A percentile compares a stretch with the other conserved stretches of the same genome.
Evolutionary conservation across 108 stramenopile species (phyloP).

Genomic region (Pinguiococcus pyrenoidosus): DNA sequence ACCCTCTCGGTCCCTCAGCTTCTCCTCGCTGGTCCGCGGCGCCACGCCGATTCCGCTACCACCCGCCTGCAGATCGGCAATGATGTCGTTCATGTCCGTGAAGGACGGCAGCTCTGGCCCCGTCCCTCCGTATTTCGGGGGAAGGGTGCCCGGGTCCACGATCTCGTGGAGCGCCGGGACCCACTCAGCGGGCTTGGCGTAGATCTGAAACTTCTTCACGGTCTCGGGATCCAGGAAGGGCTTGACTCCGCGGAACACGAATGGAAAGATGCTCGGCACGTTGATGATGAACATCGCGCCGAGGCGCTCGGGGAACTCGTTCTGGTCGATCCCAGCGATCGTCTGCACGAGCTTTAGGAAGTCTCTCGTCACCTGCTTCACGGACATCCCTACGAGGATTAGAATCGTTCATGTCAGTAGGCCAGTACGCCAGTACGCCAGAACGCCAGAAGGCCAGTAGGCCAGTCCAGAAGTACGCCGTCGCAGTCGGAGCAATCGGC

Average conservation of each 20-base stretch:
- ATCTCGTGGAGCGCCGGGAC: constrained; percentile 2
- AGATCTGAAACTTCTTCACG: constrained; percentile 12
- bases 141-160: constrained; percentile 2
- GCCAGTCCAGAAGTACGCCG: too few relatives aligned
- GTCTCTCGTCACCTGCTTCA: constrained; percentile 24
- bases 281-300: constrained; percentile 37
- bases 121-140: constrained; percentile 17
- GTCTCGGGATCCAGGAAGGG: constrained; percentile 26
- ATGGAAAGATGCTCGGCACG: constrained; percentile 26
- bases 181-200: constrained; percentile 5
- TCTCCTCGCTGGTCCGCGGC: background rate
- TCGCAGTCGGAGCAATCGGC: too few relatives aligned
- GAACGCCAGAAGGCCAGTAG: too few relatives aligned
- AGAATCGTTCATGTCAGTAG: too few relatives aligned
- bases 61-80: constrained; percentile 1
- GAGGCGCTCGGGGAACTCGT: constrained; percentile 31
- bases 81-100: constrained; percentile 1
- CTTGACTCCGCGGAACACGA: constrained; percentile 27
- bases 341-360: constrained; percentile 26
- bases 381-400: constrained; percentile 1
- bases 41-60: background rate
- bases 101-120: background rate
- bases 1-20: background rate
- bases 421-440: too few relatives aligned
- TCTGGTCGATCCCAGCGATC: constrained; percentile 25